A percentile compares a stretch with the other conserved stretches of the same genome.
Conservation (phyloP, 2,329 filamentous ascomycete species). For the Thelonectria discophora region DNA sequence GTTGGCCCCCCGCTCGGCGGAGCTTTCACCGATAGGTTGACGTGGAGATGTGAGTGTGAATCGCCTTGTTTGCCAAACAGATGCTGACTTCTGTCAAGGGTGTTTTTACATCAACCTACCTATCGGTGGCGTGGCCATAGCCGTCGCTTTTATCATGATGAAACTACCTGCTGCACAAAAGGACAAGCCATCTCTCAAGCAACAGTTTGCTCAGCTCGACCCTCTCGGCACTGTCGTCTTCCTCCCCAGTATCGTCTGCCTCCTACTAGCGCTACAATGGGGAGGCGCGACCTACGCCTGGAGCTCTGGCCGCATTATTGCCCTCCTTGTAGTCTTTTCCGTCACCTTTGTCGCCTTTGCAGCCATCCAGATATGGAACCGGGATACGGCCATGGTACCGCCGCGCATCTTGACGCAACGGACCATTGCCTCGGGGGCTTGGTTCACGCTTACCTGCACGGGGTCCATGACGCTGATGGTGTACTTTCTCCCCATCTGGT, state of each 20-base stretch:
- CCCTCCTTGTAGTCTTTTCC: neutral
- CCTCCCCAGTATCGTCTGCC: slow-evolving; percentile 8
- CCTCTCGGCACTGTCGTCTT: slow-evolving; percentile 6
- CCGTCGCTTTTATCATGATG: no score
- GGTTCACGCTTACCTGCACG: neutral
- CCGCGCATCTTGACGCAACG: neutral
- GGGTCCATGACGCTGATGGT: neutral
- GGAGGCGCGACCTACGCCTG: slow-evolving; percentile 7
- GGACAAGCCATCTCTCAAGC: neutral
- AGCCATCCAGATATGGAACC: neutral
- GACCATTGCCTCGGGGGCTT: neutral
- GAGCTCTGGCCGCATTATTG: slow-evolving; percentile 4
- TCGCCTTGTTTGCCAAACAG: no score
- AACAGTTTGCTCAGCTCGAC: neutral
- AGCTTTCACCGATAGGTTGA: neutral
- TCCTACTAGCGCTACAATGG: slow-evolving; percentile 15
- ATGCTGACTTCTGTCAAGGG: no score
- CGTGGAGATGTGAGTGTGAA: no score
- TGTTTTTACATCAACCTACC: no score
- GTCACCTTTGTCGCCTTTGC: neutral
- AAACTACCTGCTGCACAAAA: no score
- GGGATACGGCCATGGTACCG: neutral
- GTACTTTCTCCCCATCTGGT: slow-evolving; percentile 4
- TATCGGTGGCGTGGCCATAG: no score
- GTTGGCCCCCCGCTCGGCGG: slow-evolving; percentile 1